These are phyloP conservation scores for Apiotrichum brassicae DNA, from an alignment of 1,284 basidiomycete genomes.

Conservation along the genomic window DNA sequence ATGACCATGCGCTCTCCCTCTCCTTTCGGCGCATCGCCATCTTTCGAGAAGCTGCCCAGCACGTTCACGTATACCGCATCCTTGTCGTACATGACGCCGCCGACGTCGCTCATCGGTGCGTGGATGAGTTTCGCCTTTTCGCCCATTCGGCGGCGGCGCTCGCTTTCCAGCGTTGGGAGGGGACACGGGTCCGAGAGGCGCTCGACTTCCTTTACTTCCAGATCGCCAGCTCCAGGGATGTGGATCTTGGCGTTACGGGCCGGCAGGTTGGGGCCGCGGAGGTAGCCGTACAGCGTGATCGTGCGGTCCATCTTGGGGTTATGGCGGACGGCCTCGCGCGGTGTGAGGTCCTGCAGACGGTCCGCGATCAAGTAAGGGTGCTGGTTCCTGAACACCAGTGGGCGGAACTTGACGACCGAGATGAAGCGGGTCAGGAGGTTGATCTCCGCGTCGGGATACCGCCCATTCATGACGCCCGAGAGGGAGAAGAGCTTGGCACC, in stretches of 20 bases:
- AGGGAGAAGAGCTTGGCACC: constrained; percentile 98
- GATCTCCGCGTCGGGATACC: constrained; percentile 96
- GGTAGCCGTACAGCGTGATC: constrained; percentile 90
- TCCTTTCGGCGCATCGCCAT: constrained; percentile 57
- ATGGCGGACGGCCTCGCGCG: constrained; percentile 72
- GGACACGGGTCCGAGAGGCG: constrained; percentile 89
- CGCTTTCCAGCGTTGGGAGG: constrained; percentile 81
- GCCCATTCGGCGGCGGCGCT: constrained; percentile 85
- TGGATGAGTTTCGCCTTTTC: constrained; percentile 95
- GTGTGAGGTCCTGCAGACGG: constrained; percentile 89
- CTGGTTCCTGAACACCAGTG: constrained; percentile 85
- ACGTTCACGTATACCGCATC: constrained; percentile 98
- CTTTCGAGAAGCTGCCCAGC: constrained; percentile 80
- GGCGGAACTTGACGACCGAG: constrained; percentile 97
- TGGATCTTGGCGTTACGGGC: constrained; percentile 74
- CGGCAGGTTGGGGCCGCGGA: constrained; percentile 83
- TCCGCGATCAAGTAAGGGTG: constrained; percentile 97
- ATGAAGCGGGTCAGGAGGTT: constrained; percentile 94
- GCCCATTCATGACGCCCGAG: constrained; percentile 93
- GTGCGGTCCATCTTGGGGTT: constrained; percentile 77
- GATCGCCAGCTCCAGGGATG: constrained; percentile 88
- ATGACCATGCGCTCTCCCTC: constrained; percentile 98
- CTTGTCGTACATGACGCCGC: constrained; percentile 96
- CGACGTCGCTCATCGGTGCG: constrained; percentile 98
- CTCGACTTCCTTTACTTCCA: constrained; percentile 67